phyloP scores from a whole-genome alignment of 257 asterid species.

The Anisodus tanguticus region DNA sequence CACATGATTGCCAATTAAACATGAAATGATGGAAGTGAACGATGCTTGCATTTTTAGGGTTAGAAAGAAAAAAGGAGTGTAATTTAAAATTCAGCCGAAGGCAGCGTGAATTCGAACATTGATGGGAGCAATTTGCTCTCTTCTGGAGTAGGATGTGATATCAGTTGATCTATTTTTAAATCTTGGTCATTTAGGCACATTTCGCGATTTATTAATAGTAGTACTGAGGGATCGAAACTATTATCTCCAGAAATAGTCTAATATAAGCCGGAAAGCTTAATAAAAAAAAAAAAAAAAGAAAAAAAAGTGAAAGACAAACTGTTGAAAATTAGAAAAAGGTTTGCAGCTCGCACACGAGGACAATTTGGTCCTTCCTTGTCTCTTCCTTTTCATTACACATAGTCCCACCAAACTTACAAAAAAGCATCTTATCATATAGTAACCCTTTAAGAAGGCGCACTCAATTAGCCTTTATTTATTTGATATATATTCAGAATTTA shows the following conservation, averaged over 20 bases:
- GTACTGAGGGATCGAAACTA: no score
- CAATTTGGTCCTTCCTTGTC: neutral
- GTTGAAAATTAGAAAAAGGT: neutral
- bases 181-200: no score
- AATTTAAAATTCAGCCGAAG: no score
- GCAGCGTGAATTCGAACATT: no score
- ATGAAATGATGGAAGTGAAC: neutral
- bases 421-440: constrained; percentile 9
- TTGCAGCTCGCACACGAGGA: neutral
- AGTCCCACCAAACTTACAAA: neutral
- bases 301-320: neutral
- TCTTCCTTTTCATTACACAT: neutral
- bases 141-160: no score
- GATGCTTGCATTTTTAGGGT: neutral
- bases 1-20: neutral
- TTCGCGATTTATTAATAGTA: no score
- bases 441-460: neutral
- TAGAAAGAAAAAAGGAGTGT: no score
- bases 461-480: neutral
- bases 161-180: no score
- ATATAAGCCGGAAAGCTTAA: no score
- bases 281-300: neutral
- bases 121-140: no score
- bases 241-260: no score
- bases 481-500: neutral